A percentile compares a stretch with the other conserved stretches of the same genome.
Evolutionary conservation across 768 basidiomycete genomes (phyloP).

Genomic region (Coprinellus aureogranulatus): DNA sequence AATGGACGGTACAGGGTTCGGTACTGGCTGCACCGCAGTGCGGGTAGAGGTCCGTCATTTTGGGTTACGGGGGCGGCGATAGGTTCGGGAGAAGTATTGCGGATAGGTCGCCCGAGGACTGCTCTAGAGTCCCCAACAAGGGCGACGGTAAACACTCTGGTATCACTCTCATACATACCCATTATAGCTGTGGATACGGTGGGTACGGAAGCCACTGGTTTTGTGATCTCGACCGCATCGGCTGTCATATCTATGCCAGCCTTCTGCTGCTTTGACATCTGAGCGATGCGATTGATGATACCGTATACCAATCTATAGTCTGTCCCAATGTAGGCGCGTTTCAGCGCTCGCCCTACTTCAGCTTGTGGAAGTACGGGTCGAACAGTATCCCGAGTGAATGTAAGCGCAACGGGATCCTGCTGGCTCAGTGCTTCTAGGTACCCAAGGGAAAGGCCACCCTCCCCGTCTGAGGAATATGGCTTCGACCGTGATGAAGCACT

Average conservation of each 20-base stretch:
- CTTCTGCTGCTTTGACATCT: not conserved
- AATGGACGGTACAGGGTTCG: slow-evolving; percentile 33
- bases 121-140: slow-evolving; percentile 50
- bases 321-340: not conserved
- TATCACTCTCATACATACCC: slow-evolving; percentile 41
- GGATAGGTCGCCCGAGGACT: slow-evolving; percentile 40
- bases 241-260: slow-evolving; percentile 1
- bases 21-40: not conserved
- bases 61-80: not conserved
- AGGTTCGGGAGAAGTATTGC: not conserved
- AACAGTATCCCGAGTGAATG: not conserved
- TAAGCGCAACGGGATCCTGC: no score
- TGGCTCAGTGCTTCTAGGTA: no score
- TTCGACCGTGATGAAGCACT: not conserved
- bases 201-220: slow-evolving; percentile 34
- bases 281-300: not conserved
- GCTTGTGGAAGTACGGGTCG: not conserved
- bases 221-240: slow-evolving; percentile 23
- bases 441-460: not conserved
- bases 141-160: slow-evolving; percentile 39
- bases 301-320: not conserved
- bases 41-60: not conserved
- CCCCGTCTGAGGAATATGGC: slow-evolving; percentile 7
- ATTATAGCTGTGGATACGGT: slow-evolving; percentile 48
- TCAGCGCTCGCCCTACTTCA: not conserved